phyloP scores from a whole-genome alignment of 306 rosid genomes.

The Fragaria iinumae region DNA sequence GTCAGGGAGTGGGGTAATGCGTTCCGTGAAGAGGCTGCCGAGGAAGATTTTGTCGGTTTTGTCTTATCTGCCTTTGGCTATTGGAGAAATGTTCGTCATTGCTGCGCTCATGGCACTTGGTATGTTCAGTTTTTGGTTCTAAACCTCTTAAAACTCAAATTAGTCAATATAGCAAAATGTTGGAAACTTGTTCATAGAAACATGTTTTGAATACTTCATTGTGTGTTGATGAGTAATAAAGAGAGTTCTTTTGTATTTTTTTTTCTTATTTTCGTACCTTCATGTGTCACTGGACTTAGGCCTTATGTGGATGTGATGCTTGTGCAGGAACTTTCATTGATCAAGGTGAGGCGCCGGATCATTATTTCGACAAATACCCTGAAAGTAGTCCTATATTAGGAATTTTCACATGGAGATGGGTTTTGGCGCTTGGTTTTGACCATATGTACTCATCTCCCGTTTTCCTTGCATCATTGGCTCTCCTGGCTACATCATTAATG shows the following conservation, averaged over 20 bases:
- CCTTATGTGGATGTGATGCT: constrained; percentile 24
- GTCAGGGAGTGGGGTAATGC: constrained; percentile 34
- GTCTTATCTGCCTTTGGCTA: constrained; percentile 89
- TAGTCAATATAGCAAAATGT: no score
- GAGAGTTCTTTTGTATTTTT: not conserved
- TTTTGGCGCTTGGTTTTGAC: constrained; percentile 87
- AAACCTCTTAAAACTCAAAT: not conserved
- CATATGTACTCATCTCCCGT: constrained; percentile 84
- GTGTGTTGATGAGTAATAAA: not conserved
- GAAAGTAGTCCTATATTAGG: constrained; percentile 83
- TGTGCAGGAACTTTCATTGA: constrained; percentile 79
- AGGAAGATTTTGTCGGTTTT: constrained; percentile 58
- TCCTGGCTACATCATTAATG: constrained; percentile 82
- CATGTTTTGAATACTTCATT: not conserved
- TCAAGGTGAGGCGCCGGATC: constrained; percentile 84
- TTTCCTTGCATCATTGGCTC: constrained; percentile 67
- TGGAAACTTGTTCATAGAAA: not conserved
- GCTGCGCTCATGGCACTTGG: constrained; percentile 86
- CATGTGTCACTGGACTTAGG: constrained; percentile 8
- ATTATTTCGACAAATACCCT: constrained; percentile 72
- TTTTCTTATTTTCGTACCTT: not conserved
- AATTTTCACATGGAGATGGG: constrained; percentile 95
- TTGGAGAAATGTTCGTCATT: constrained; percentile 85
- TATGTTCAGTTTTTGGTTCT: constrained; percentile 25
- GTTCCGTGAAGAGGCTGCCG: constrained; percentile 46